A percentile compares a stretch with the other conserved stretches of the same genome.
Evolutionary conservation across 2,329 filamentous ascomycete species (phyloP).

Genomic region (Phialophora tarda): DNA sequence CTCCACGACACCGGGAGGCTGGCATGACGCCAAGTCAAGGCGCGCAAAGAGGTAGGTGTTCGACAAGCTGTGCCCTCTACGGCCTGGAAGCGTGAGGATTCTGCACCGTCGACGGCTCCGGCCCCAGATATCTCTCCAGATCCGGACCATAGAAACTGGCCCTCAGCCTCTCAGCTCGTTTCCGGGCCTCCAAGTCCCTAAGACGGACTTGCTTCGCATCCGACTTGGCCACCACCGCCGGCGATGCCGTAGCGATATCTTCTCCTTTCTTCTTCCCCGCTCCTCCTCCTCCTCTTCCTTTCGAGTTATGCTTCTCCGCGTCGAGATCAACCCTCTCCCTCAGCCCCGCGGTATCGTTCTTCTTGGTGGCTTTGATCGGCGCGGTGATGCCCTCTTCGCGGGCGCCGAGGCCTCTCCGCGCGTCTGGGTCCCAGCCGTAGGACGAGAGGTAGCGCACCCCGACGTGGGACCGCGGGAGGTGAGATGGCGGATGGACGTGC

Average conservation of each 20-base stretch:
- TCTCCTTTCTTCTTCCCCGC: background rate
- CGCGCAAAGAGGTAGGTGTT: no score
- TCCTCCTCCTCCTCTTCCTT: slow-evolving; percentile 31
- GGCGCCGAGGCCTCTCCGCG: slow-evolving; percentile 71
- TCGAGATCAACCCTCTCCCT: slow-evolving; percentile 55
- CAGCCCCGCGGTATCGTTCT: slow-evolving; percentile 76
- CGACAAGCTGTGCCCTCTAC: no score
- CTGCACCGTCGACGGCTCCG: background rate
- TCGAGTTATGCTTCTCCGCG: slow-evolving; percentile 43
- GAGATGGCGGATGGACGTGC: slow-evolving; percentile 64
- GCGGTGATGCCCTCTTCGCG: slow-evolving; percentile 73
- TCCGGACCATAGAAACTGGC: slow-evolving; percentile 78
- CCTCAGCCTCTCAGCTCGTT: slow-evolving; percentile 67
- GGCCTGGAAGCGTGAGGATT: background rate
- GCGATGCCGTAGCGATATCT: background rate
- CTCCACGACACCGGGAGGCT: no score
- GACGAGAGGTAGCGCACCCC: slow-evolving; percentile 62
- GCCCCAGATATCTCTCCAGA: slow-evolving; percentile 73
- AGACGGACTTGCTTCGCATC: slow-evolving; percentile 74
- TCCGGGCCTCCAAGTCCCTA: slow-evolving; percentile 66
- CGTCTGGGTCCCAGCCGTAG: slow-evolving; percentile 67
- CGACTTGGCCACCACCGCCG: slow-evolving; percentile 55
- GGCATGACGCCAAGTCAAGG: no score
- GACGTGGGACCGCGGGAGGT: slow-evolving; percentile 61
- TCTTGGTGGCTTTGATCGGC: slow-evolving; percentile 74